A percentile compares a stretch with the other conserved stretches of the same genome.
These are phyloP conservation scores for Penicillium fuscoglaucum DNA, from an alignment of 2,329 filamentous ascomycete species.

Conservation along the genomic window DNA sequence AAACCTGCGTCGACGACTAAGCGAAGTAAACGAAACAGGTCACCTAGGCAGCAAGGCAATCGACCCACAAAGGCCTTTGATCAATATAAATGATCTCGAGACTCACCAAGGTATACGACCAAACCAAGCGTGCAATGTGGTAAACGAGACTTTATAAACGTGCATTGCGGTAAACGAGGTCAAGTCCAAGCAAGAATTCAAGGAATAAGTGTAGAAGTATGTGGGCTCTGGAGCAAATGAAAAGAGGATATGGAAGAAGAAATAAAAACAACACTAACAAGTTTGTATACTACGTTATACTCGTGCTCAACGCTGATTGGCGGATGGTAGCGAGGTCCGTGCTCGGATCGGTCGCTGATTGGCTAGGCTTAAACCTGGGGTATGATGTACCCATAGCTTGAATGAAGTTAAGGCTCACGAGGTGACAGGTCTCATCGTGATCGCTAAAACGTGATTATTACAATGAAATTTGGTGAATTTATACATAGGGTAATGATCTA, in stretches of 20 bases:
- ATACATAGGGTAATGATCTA: rapidly evolving
- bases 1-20: background rate
- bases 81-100: background rate
- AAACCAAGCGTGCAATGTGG: background rate
- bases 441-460: rapidly evolving
- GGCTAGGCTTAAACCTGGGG: background rate
- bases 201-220: background rate
- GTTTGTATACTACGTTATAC: background rate
- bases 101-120: background rate
- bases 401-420: background rate
- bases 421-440: background rate
- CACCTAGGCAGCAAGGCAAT: background rate
- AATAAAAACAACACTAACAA: background rate
- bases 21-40: background rate
- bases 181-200: background rate
- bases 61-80: background rate
- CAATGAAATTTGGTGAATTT: background rate
- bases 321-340: no score
- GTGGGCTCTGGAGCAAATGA: background rate
- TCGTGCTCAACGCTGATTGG: background rate
- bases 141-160: background rate
- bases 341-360: background rate
- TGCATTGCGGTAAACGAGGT: background rate
- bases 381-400: background rate
- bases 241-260: background rate